These are phyloP conservation scores for barley (Hordeum vulgare) DNA, from an alignment of 176 grass and related monocot genomes.

Conservation along the genomic window DNA sequence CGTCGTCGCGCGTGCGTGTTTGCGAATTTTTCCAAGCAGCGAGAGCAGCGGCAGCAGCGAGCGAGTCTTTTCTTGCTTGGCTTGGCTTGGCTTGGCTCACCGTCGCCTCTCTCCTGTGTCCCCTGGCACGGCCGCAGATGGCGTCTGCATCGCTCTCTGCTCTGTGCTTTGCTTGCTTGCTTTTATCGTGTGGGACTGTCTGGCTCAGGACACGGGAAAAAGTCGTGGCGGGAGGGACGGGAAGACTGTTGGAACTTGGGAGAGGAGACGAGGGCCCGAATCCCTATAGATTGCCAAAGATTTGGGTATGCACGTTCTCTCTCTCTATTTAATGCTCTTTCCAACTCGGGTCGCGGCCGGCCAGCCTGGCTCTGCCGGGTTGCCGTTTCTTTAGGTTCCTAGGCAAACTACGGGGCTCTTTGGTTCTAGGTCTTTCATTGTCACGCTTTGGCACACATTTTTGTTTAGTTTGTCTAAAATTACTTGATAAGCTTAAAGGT, in stretches of 20 bases:
- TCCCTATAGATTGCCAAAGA: conserved; percentile 32
- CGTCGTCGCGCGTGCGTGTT: conserved; percentile 12
- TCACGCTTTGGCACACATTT: too few species aligned
- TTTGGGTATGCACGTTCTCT: not conserved
- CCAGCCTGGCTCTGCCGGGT: not conserved
- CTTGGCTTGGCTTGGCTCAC: not conserved
- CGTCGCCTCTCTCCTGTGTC: not conserved
- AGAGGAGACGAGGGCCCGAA: not conserved
- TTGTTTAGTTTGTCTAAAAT: too few species aligned
- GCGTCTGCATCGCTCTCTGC: not conserved
- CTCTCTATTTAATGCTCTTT: conserved; percentile 4
- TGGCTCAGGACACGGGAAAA: conserved; percentile 29
- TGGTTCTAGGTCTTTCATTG: too few species aligned
- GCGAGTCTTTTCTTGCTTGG: not conserved
- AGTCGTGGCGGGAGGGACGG: not conserved
- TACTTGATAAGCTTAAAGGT: too few species aligned
- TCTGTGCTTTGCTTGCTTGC: not conserved
- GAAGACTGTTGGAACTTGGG: not conserved
- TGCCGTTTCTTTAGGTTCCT: not conserved
- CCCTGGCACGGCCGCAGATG: not conserved
- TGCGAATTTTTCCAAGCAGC: not conserved
- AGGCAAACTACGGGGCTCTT: too few species aligned
- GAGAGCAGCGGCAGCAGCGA: not conserved
- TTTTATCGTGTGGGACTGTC: conserved; percentile 36
- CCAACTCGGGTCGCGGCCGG: not conserved